Evolutionary conservation across 495 filamentous ascomycete species (phyloP).

Genomic region (Xylaria scruposa): DNA sequence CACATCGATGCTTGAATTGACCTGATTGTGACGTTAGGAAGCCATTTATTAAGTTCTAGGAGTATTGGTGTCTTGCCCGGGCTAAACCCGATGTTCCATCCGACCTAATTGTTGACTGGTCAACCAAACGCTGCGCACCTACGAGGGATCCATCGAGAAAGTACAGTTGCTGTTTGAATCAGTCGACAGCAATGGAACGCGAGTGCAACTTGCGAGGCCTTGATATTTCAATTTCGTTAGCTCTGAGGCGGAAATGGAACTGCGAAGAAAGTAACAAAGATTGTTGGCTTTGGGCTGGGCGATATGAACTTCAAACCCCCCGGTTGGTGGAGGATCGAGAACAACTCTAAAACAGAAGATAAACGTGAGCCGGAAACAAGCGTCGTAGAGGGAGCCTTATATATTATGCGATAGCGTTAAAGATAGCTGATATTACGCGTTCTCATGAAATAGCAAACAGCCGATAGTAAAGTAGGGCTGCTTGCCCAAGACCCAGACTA

Average conservation of each 20-base stretch:
- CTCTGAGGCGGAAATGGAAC: constrained; percentile 29
- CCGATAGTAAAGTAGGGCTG: constrained; percentile 38
- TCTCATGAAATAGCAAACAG: constrained; percentile 13
- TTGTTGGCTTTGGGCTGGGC: constrained; percentile 50
- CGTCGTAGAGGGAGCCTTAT: constrained; percentile 7
- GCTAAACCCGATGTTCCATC: constrained; percentile 38
- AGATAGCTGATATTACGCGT: constrained; percentile 26
- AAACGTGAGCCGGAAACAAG: constrained; percentile 43
- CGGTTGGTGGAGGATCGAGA: constrained; percentile 38
- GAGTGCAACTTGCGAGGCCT: constrained; percentile 7
- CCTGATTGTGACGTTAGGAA: constrained; percentile 8
- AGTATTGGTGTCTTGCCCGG: constrained; percentile 10
- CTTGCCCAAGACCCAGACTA: constrained; percentile 49
- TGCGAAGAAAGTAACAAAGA: constrained; percentile 42
- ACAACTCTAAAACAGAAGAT: constrained; percentile 36
- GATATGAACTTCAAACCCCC: constrained; percentile 44
- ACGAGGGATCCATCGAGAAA: constrained; percentile 44
- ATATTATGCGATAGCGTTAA: constrained; percentile 28
- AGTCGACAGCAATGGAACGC: not conserved
- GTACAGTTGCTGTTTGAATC: not conserved
- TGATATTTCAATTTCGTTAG: constrained; percentile 38
- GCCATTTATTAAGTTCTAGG: not conserved
- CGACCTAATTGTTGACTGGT: constrained; percentile 46
- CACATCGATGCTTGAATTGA: not conserved
- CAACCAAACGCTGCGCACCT: constrained; percentile 44